A percentile compares a stretch with the other conserved stretches of the same genome.
phyloP scores from a whole-genome alignment of 768 basidiomycete species.

The Megacollybia marginata region DNA sequence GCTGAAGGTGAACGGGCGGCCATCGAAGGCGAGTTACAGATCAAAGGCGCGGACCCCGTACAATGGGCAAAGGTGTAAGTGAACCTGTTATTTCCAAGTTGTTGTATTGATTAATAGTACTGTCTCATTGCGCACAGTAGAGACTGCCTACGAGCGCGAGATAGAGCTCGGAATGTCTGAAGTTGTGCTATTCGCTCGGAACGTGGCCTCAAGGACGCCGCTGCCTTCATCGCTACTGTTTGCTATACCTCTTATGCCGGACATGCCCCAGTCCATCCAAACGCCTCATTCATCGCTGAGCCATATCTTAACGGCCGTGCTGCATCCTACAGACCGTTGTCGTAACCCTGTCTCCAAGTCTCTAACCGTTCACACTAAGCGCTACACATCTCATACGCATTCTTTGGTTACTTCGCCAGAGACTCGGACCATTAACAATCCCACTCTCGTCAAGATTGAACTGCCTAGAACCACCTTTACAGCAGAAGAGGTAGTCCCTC shows the following conservation, averaged over 20 bases:
- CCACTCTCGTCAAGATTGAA: constrained; percentile 63
- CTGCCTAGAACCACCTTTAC: constrained; percentile 66
- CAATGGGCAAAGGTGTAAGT: constrained; percentile 70
- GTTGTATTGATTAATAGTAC: constrained; percentile 34
- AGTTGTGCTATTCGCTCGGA: constrained; percentile 44
- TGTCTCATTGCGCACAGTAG: constrained; percentile 58
- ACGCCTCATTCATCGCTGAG: constrained; percentile 67
- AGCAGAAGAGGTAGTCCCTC: constrained; percentile 66
- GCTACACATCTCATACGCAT: constrained; percentile 63
- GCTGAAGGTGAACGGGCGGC: constrained; percentile 78
- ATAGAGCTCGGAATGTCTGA: constrained; percentile 62
- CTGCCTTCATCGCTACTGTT: constrained; percentile 70
- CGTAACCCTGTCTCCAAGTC: constrained; percentile 41
- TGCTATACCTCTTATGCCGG: constrained; percentile 68
- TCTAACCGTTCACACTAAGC: constrained; percentile 61
- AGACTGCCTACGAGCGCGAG: constrained; percentile 51
- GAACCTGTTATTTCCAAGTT: constrained; percentile 6
- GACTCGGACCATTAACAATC: constrained; percentile 48
- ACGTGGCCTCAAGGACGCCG: constrained; percentile 23
- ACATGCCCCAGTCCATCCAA: constrained; percentile 79
- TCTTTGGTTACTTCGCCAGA: constrained; percentile 53
- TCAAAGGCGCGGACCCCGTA: constrained; percentile 56
- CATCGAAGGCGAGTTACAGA: constrained; percentile 81
- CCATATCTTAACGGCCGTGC: constrained; percentile 61
- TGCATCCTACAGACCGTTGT: constrained; percentile 42